Conservation (phyloP, 2,329 filamentous ascomycete species). For the Aspergillus clavatus region DNA sequence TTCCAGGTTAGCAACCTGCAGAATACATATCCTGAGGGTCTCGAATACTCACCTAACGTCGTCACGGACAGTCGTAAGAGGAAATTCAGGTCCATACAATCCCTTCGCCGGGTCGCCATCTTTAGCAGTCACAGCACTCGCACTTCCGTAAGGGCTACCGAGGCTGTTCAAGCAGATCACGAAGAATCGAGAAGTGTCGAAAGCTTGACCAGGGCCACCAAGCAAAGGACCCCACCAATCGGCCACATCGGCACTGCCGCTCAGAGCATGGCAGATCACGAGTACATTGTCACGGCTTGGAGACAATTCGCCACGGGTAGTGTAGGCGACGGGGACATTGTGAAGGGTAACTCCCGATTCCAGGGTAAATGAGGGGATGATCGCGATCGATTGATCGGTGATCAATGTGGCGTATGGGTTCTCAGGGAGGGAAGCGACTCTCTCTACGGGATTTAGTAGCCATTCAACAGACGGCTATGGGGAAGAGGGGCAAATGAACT, state of each 20-base stretch:
- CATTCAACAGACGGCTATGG: slow-evolving; percentile 17
- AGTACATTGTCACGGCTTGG: slow-evolving; percentile 57
- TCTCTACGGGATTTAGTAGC: slow-evolving; percentile 55
- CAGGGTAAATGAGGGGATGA: slow-evolving; percentile 84
- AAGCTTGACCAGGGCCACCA: slow-evolving; percentile 49
- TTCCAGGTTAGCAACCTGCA: slow-evolving; percentile 5
- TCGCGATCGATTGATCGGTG: slow-evolving; percentile 78
- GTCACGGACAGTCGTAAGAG: slow-evolving; percentile 88
- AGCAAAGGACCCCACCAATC: slow-evolving; percentile 56
- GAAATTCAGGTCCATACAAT: slow-evolving; percentile 91
- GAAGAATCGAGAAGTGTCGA: slow-evolving; percentile 51
- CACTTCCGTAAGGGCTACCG: slow-evolving; percentile 53
- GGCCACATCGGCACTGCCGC: slow-evolving; percentile 51
- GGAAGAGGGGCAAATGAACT: neutral
- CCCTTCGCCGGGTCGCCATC: slow-evolving; percentile 70
- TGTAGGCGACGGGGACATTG: slow-evolving; percentile 67
- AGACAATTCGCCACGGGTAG: slow-evolving; percentile 56
- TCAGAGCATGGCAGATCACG: slow-evolving; percentile 55
- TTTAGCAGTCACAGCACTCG: slow-evolving; percentile 65
- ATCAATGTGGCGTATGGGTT: slow-evolving; percentile 88
- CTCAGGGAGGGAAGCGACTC: slow-evolving; percentile 65
- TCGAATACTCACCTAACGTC: slow-evolving; percentile 71
- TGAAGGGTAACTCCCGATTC: slow-evolving; percentile 81
- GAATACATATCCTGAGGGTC: neutral
- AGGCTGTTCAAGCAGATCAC: slow-evolving; percentile 52